Conservation (phyloP, 345 rosid genomes). For the Alliaria petiolata region DNA sequence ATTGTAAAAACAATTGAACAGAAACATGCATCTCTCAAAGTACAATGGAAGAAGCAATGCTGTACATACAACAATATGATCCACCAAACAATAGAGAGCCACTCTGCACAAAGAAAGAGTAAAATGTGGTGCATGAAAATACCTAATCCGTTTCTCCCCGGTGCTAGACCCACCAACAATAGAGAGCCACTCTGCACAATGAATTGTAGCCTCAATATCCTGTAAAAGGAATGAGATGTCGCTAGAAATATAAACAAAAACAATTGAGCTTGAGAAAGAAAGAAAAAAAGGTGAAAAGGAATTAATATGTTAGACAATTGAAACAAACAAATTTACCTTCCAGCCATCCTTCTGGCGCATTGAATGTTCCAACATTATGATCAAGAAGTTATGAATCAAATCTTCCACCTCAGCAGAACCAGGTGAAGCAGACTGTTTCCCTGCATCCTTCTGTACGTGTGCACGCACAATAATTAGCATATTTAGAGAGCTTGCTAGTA, state of each 20-base stretch:
- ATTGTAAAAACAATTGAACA: neutral
- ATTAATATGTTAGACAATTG: neutral
- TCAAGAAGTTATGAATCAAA: slow-evolving; percentile 81
- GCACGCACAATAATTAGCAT: slow-evolving; percentile 26
- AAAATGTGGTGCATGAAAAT: slow-evolving; percentile 6
- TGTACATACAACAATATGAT: neutral
- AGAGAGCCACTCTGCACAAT: slow-evolving; percentile 99
- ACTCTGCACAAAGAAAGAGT: neutral
- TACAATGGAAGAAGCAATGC: slow-evolving; percentile 2
- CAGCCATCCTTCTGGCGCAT: slow-evolving; percentile 99
- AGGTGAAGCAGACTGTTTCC: slow-evolving; percentile 46
- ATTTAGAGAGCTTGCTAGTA: slow-evolving; percentile 1
- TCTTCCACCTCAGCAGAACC: slow-evolving; percentile 79
- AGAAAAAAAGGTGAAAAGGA: neutral
- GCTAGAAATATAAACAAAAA: slow-evolving; percentile 15
- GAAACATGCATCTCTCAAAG: neutral
- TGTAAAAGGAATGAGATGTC: slow-evolving; percentile 42
- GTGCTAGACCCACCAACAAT: slow-evolving; percentile 98
- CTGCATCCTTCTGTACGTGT: slow-evolving; percentile 66
- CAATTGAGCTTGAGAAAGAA: neutral
- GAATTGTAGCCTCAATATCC: slow-evolving; percentile 99
- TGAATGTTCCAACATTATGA: slow-evolving; percentile 90
- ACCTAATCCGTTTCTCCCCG: slow-evolving; percentile 94
- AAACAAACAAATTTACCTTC: slow-evolving; percentile 51
- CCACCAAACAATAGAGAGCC: no score